Evolutionary conservation across 805 yeast species (phyloP).

Genomic region (Monosporozyma servazzii): DNA sequence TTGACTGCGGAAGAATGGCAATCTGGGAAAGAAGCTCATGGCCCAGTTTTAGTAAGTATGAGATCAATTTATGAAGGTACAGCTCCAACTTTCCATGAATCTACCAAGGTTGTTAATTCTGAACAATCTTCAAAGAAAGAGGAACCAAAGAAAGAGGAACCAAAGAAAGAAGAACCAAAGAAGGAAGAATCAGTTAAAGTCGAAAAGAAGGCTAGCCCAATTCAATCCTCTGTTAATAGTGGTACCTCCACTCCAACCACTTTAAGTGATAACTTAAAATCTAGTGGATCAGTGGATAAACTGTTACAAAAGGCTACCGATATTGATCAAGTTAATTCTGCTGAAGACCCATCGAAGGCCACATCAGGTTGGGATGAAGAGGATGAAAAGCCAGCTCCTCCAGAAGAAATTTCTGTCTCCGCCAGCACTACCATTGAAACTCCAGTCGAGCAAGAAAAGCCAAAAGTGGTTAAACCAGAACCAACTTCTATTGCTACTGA

Average conservation of each 20-base stretch:
- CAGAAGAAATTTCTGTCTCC: neutral
- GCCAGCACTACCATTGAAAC: conserved; percentile 1
- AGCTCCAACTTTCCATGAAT: conserved; percentile 38
- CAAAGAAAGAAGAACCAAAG: conserved; percentile 13
- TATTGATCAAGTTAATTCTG: conserved; percentile 24
- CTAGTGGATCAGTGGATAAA: conserved; percentile 23
- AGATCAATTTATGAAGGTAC: conserved; percentile 72
- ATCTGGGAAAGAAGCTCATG: conserved; percentile 66
- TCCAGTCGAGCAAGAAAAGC: conserved; percentile 3
- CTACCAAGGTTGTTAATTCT: conserved; percentile 16
- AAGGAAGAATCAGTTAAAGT: conserved; percentile 11
- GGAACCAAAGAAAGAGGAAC: conserved; percentile 10
- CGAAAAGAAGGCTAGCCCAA: neutral
- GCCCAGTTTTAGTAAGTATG: conserved; percentile 74
- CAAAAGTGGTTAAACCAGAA: conserved; percentile 11
- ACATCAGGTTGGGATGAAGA: conserved; percentile 29
- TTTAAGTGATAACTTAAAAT: conserved; percentile 18
- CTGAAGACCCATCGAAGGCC: conserved; percentile 30
- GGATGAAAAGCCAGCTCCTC: conserved; percentile 17
- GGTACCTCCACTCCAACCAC: conserved; percentile 11
- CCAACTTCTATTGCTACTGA: conserved; percentile 9
- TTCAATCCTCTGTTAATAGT: neutral
- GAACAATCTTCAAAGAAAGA: conserved; percentile 4
- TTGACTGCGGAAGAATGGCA: conserved; percentile 72
- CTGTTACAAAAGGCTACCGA: conserved; percentile 23